Evolutionary conservation across 305 asterid species (phyloP), one percentile per base, ranked within the genome.

Genomic region (Fraxinus angustifolia): DNA sequence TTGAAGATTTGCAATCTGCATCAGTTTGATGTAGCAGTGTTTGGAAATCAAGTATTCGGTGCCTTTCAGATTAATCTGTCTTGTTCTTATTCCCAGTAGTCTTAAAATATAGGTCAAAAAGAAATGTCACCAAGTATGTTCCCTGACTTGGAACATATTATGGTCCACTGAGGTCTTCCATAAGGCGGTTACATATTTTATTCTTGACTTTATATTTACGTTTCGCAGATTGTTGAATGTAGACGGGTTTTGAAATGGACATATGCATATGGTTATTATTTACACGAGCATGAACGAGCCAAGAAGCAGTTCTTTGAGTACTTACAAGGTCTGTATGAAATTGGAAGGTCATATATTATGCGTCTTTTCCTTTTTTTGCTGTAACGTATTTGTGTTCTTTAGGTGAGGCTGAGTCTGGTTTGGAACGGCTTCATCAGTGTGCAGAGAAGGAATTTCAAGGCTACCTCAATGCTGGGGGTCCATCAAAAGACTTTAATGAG

Each of bases 361-460:
- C 36, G 38, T 75, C 74, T 78, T 76, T 56, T 7, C 67, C 56
- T 78, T 73, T 45, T 45, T 14, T 40, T 82, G 86, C 73, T 67
- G 28, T 70, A 12, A 33, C 72, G 78, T 83, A 79, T 77, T 76
- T 85, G 78, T 76, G 38, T 82, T 81, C 45, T 45, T 60, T 79
- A 95, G 98, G 99, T 33, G 98, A 95, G 86, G 98, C 98, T 8
- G 98, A 95, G 87, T 89, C 98, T 75, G 98, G 98, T 60, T 87
- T 95, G 87, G 97, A 94, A 88, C 88, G 98, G 83, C 97, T 94
- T 78, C 98, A 94, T 87, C 98, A 92, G 81, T 92, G 98, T 83
- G 97, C 97, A 6, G 97, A 94, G 90, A 94, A 94, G 89, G 96
- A 94, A 87, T 89, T 92, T 77, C 94, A 90, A 79, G 93, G 83